A percentile compares a stretch with the other conserved stretches of the same genome.
These are phyloP conservation scores for Primulina eburnea DNA, from an alignment of 257 asterid species.

Conservation along the genomic window DNA sequence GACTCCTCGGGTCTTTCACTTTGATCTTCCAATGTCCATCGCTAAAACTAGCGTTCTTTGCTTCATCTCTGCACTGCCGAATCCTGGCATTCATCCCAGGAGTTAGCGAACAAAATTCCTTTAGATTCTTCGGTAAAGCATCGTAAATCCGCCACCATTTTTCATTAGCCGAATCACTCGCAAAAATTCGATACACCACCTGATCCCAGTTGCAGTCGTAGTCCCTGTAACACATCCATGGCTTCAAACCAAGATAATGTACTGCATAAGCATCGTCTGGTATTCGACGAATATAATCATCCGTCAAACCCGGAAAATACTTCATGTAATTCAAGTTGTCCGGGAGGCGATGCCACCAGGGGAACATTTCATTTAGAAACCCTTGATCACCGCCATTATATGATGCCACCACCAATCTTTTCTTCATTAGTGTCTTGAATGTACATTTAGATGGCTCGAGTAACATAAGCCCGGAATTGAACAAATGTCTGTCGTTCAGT, in stretches of 20 bases:
- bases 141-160: constrained; percentile 64
- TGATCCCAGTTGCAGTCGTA: constrained; percentile 82
- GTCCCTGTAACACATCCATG: constrained; percentile 71
- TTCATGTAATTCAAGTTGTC: constrained; percentile 43
- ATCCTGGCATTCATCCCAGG: constrained; percentile 36
- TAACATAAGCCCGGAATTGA: constrained; percentile 77
- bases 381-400: constrained; percentile 89
- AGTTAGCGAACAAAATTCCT: constrained; percentile 41
- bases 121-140: constrained; percentile 46
- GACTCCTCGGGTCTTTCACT: constrained; percentile 49
- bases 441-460: constrained; percentile 69
- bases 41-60: constrained; percentile 35
- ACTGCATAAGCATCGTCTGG: constrained; percentile 29
- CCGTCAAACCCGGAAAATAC: constrained; percentile 19
- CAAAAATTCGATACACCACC: constrained; percentile 28
- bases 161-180: constrained; percentile 59
- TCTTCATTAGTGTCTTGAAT: constrained; percentile 49
- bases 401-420: constrained; percentile 37
- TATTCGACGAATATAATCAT: constrained; percentile 17
- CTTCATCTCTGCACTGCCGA: constrained; percentile 30
- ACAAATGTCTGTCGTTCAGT: constrained; percentile 33
- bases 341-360: constrained; percentile 84
- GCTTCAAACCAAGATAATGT: constrained; percentile 78
- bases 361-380: constrained; percentile 58
- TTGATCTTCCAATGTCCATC: constrained; percentile 63